Percentiles rank a stretch among this genome's conserved stretches.
Evolutionary conservation across 73 alveolate genomes (phyloP).

Genomic region (Paraurostyla sp.): DNA sequence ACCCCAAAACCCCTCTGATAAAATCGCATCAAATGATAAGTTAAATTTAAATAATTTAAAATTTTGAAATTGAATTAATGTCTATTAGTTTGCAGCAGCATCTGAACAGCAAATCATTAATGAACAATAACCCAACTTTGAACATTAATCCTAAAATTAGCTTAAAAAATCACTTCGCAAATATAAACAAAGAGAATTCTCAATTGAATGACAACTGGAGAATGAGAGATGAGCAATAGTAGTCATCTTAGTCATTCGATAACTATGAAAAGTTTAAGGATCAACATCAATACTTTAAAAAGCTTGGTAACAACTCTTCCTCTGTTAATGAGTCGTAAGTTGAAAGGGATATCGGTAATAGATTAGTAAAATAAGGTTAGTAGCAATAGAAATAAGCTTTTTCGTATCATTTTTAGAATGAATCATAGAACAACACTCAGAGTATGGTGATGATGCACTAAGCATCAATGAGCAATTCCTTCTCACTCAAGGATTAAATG

Average conservation of each 20-base stretch:
- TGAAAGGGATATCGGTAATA: not conserved
- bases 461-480: constrained; percentile 21
- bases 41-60: constrained; percentile 24
- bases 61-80: constrained; percentile 27
- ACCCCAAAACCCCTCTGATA: constrained; percentile 29
- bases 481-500: not conserved
- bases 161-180: not conserved
- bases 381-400: not conserved
- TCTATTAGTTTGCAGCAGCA: constrained; percentile 45
- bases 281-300: too few relatives aligned
- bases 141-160: not conserved
- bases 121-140: constrained; percentile 27
- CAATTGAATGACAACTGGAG: not conserved
- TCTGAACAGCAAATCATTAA: too few relatives aligned
- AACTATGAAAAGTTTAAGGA: not conserved
- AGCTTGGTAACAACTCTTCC: too few relatives aligned
- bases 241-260: not conserved
- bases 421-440: not conserved
- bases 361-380: not conserved
- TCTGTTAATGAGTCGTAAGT: not conserved
- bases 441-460: not conserved
- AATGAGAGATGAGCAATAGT: too few relatives aligned
- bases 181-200: not conserved
- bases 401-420: not conserved
- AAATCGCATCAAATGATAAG: not conserved